These are phyloP conservation scores for Fistulinella staudtii DNA, from an alignment of 1,284 basidiomycete genomes.

Conservation along the genomic window DNA sequence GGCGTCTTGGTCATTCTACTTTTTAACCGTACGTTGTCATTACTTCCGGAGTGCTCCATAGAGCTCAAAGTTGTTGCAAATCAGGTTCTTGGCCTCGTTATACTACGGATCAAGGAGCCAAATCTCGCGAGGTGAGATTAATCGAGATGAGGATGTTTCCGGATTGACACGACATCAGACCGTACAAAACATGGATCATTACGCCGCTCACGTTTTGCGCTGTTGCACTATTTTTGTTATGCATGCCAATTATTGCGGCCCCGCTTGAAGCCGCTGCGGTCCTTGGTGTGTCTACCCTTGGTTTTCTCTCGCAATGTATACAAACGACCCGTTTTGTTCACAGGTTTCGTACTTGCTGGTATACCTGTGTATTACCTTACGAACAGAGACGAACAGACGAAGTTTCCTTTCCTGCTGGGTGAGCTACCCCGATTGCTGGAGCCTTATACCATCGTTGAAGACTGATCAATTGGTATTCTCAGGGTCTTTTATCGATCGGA, in stretches of 20 bases:
- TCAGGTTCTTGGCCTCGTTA: conserved; percentile 82
- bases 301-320: neutral
- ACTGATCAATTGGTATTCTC: conserved; percentile 38
- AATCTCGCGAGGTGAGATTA: conserved; percentile 66
- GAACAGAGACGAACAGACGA: conserved; percentile 44
- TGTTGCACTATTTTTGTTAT: conserved; percentile 88
- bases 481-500: conserved; percentile 38
- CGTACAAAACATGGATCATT: conserved; percentile 87
- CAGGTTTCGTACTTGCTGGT: conserved; percentile 70
- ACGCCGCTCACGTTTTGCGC: conserved; percentile 91
- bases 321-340: conserved; percentile 3
- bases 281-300: conserved; percentile 53
- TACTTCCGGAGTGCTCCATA: neutral
- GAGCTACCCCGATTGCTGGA: conserved; percentile 26
- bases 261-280: conserved; percentile 86
- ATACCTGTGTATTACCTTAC: conserved; percentile 86
- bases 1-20: conserved; percentile 88
- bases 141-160: neutral
- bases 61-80: conserved; percentile 1
- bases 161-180: conserved; percentile 42
- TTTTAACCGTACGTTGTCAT: conserved; percentile 68
- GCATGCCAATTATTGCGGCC: conserved; percentile 94
- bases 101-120: conserved; percentile 89
- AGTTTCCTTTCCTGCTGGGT: conserved; percentile 48
- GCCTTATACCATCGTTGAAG: conserved; percentile 2